Evolutionary conservation across 768 basidiomycete species (phyloP), one percentile per base, ranked within the genome.

Genomic region (Phlegmacium glaucopus): DNA sequence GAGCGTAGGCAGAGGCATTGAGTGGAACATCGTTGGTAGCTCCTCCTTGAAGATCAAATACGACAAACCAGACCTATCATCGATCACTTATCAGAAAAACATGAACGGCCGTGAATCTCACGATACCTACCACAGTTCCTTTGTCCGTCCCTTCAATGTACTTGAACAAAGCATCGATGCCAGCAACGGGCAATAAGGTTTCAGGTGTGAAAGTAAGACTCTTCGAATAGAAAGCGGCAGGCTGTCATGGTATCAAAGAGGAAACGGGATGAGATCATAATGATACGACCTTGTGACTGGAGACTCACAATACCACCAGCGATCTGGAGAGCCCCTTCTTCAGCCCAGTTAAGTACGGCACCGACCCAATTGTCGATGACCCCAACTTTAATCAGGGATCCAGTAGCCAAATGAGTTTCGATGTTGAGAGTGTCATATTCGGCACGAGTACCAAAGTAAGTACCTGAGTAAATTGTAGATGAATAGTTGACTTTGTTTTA

Each of bases 181-280:
- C 40, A 4, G 1, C 18, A 7, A 35, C 41, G 28, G 47, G 34
- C 12, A 48, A 27, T 6, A 48, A 30, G 3, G 39, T 37, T 15
- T 42, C 40, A 8, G 47, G 28, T 26, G 26, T 48, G 11, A 48
- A 48, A 9, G 39, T 40, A 7, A 48, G 40, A 36, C 39, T 48
- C 32, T 48, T 48, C 4, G 47, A 48, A 40, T 48, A 48, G 16
- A 48, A 48, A 16, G 47, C 40, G 1, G 47, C 39, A 11, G 47
- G 27, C 47, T 48, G 25, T 27, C 32, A 6, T 11, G 32, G 6
- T 34, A 34, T 12, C 8, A 39, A 38, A 12, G 38, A 34, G 1
- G 15, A 18, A 47, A n/a, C n/a, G n/a, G n/a, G n/a, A 17, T 22
- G 15, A 9, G 7, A 22, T 22, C 2, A 5, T n/a, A n/a, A n/a